Percentiles rank a stretch among this genome's conserved stretches.
Conservation (phyloP, 1,284 basidiomycete species). For the Moniliella sp. region DNA sequence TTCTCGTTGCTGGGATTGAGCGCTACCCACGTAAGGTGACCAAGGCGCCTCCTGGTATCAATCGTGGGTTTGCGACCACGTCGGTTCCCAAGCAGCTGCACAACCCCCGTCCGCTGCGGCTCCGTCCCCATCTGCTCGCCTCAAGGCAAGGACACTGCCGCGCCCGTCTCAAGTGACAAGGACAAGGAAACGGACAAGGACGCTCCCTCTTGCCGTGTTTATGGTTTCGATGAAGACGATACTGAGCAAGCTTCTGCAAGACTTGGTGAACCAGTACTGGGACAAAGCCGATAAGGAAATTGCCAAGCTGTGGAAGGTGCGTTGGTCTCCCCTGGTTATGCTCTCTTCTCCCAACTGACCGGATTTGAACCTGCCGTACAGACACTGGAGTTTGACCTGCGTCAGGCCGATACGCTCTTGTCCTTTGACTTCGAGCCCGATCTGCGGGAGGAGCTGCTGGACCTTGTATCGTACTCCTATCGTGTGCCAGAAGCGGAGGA, state of each 20-base stretch:
- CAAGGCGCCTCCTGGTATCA: constrained; percentile 16
- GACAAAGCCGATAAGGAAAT: constrained; percentile 78
- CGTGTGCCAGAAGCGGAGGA: neutral
- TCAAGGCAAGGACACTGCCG: neutral
- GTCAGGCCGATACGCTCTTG: constrained; percentile 49
- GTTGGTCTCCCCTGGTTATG: constrained; percentile 4
- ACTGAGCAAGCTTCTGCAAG: constrained; percentile 28
- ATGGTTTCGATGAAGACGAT: constrained; percentile 12
- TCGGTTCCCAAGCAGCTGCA: constrained; percentile 48
- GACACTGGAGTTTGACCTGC: constrained; percentile 63
- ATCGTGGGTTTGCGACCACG: constrained; percentile 30
- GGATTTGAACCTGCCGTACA: constrained; percentile 27
- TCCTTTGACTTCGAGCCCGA: constrained; percentile 45
- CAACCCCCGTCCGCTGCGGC: constrained; percentile 13
- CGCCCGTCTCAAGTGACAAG: neutral
- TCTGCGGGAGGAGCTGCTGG: constrained; percentile 5
- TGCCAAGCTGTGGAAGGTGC: constrained; percentile 44
- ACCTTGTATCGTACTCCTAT: constrained; percentile 3
- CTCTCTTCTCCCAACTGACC: neutral
- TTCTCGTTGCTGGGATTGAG: constrained; percentile 32
- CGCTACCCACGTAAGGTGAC: constrained; percentile 33
- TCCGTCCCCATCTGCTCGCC: constrained; percentile 4
- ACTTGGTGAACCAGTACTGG: constrained; percentile 49
- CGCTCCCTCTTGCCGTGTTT: neutral
- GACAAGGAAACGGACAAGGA: neutral